Evolutionary conservation across 2,329 filamentous ascomycete species (phyloP), one percentile per base, ranked within the genome.

Genomic region (Calycina herbarum): DNA sequence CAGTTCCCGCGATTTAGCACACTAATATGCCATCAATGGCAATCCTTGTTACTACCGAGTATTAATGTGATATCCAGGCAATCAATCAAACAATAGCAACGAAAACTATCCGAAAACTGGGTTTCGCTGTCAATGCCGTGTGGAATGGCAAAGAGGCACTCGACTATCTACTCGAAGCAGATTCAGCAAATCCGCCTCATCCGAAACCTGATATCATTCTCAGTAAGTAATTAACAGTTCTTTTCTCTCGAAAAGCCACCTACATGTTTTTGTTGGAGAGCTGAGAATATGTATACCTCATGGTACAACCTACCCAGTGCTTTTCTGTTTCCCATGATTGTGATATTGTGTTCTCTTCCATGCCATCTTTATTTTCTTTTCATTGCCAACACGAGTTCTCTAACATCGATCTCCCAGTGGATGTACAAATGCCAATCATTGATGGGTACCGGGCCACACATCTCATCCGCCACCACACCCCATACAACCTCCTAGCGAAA

Each of bases 141-240:
- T 92, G 89, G 88, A 93, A 93, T 71, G 91, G 91, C 29, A 86
- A 90, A 75, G 91, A 94, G 74, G 91, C 90, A 0, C 80, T 94
- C 17, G 88, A 93, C 24, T 93, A 93, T 74, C 79, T 94, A 17
- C 75, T 83, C 58, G 82, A 82, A 2, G 84, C 86, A 1, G 80
- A 82, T 27, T 73, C 59, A 27, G 61, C 68, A n/a, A 65, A 68
- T 8, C 31, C 71, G n/a, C 61, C 68, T 27, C 69, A 73, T 29
- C 24, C 57, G 6, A 74, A 76, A 61, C 91, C 91, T 0, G 86
- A 92, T 70, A 86, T 94, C 7, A 92, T 94, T 63, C 79, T 94
- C 48, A 92, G 45, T 51, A 24, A 51, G 45, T 51, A 13, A 8
- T 11, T 38, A 1, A 33, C 35, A 35, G 10, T 35, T 35, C 7